Evolutionary conservation across 2,329 filamentous ascomycete genomes (phyloP).

Genomic region (Sporothrix phasma): DNA sequence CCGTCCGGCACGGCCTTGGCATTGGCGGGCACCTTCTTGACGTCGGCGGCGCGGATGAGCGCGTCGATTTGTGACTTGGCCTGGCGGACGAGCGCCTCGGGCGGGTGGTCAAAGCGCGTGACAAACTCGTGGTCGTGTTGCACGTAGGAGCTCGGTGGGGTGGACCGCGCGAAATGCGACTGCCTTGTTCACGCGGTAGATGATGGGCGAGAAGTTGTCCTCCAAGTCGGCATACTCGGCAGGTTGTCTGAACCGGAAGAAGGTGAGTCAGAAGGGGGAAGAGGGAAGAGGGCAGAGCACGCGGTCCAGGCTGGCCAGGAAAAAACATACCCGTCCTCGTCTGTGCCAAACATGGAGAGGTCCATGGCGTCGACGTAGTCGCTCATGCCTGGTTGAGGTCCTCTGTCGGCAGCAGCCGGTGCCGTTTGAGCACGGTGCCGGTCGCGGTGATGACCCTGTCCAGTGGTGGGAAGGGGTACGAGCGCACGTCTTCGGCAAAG

Average conservation of each 20-base stretch:
- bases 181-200: constrained; percentile 84
- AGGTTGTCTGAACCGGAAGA: constrained; percentile 27
- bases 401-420: constrained; percentile 70
- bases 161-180: constrained; percentile 74
- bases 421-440: constrained; percentile 67
- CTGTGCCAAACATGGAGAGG: constrained; percentile 56
- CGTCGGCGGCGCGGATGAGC: constrained; percentile 59
- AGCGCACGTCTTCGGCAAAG: constrained; percentile 83
- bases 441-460: constrained; percentile 82
- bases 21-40: constrained; percentile 84
- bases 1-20: constrained; percentile 60
- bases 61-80: constrained; percentile 48
- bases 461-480: constrained; percentile 84
- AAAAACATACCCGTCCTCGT: constrained; percentile 59
- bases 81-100: constrained; percentile 52
- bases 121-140: constrained; percentile 54
- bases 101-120: constrained; percentile 59
- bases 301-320: not conserved
- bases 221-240: constrained; percentile 67
- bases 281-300: not conserved
- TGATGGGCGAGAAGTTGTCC: constrained; percentile 70
- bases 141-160: constrained; percentile 52
- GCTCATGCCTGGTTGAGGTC: constrained; percentile 74
- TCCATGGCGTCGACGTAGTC: constrained; percentile 93
- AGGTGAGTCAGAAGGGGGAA: constrained; percentile 1